Evolutionary conservation across 495 filamentous ascomycete species (phyloP).

Genomic region (Penicillium nucicola): DNA sequence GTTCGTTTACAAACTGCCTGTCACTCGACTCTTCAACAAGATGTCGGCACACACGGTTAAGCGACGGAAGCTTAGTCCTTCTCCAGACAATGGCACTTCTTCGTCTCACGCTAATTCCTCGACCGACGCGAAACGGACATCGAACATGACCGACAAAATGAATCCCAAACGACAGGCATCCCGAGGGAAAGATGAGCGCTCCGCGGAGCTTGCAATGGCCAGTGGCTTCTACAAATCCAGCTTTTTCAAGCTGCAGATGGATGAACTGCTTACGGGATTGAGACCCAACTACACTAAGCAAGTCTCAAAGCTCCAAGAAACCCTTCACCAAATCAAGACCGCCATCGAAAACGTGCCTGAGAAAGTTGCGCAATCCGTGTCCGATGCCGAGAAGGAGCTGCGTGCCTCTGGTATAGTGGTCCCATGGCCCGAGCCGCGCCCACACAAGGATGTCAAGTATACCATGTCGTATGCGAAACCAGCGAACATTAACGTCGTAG

Average conservation of each 20-base stretch:
- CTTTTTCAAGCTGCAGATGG: constrained; percentile 83
- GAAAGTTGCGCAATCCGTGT: constrained; percentile 52
- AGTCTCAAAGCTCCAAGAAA: constrained; percentile 61
- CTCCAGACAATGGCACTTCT: constrained; percentile 20
- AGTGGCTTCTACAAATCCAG: constrained; percentile 60
- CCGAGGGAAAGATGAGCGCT: constrained; percentile 24
- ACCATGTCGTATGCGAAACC: constrained; percentile 75
- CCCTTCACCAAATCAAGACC: constrained; percentile 67
- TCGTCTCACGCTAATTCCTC: constrained; percentile 4
- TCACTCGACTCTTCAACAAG: background rate
- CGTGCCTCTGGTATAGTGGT: constrained; percentile 62
- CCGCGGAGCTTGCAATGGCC: constrained; percentile 41
- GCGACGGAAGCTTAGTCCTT: constrained; percentile 37
- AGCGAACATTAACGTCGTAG: constrained; percentile 77
- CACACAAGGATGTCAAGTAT: constrained; percentile 70
- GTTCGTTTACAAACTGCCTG: background rate
- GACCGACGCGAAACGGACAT: background rate
- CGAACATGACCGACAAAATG: constrained; percentile 7
- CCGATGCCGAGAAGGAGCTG: constrained; percentile 64
- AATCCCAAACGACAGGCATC: constrained; percentile 7
- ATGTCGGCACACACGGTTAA: constrained; percentile 37
- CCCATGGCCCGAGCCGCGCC: constrained; percentile 78
- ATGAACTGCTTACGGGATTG: constrained; percentile 73
- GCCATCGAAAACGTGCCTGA: constrained; percentile 70
- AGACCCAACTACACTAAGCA: constrained; percentile 65